Conservation (phyloP, 257 asterid genomes). For the Solanum sejunctum region DNA sequence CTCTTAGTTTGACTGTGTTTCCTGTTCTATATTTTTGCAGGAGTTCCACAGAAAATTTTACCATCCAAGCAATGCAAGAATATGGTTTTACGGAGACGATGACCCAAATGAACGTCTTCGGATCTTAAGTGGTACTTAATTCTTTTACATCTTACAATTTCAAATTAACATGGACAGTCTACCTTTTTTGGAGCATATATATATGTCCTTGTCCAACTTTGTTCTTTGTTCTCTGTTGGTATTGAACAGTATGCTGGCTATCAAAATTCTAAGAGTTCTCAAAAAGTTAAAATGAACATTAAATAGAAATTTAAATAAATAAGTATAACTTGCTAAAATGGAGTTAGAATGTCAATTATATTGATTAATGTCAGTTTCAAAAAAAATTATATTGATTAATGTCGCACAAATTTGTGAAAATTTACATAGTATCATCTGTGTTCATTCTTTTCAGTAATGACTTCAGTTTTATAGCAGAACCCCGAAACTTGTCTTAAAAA, state of each 20-base stretch:
- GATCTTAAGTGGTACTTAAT: conserved; percentile 59
- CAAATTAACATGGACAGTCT: background rate
- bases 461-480: background rate
- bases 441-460: background rate
- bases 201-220: background rate
- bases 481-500: background rate
- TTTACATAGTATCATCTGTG: background rate
- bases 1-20: conserved; percentile 1
- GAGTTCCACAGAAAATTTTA: conserved; percentile 85
- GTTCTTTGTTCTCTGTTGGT: background rate
- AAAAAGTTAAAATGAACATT: background rate
- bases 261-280: background rate
- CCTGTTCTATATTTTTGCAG: conserved; percentile 27
- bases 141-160: background rate
- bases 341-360: background rate
- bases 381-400: background rate
- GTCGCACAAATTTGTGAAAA: background rate
- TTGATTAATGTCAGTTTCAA: background rate
- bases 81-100: conserved; percentile 98
- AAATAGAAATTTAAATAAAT: background rate
- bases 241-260: background rate
- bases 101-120: conserved; percentile 83
- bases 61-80: conserved; percentile 95
- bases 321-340: background rate
- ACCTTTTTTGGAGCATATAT: background rate